Percentiles rank a stretch among this genome's conserved stretches.
These are phyloP conservation scores for Pulveroboletus sp. DNA, from an alignment of 768 basidiomycete species.

Conservation along the genomic window DNA sequence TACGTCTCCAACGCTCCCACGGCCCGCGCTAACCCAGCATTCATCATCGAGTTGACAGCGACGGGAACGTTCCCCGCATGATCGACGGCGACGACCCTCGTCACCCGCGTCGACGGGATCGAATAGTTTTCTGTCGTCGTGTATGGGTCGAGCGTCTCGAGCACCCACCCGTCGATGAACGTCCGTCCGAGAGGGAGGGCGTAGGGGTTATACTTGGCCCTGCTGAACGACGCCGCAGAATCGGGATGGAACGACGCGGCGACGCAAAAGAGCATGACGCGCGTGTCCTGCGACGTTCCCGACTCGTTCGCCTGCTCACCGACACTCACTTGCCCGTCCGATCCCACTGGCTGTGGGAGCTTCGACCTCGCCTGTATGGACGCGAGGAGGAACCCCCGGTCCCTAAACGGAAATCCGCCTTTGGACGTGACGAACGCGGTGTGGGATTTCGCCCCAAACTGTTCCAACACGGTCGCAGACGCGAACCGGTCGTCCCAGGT, in stretches of 20 bases:
- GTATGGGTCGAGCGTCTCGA: conserved; percentile 96
- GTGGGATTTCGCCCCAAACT: conserved; percentile 69
- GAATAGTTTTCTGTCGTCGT: conserved; percentile 90
- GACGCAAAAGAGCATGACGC: conserved; percentile 75
- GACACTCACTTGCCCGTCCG: conserved; percentile 40
- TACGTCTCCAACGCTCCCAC: conserved; percentile 73
- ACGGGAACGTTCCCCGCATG: conserved; percentile 82
- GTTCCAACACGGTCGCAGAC: conserved; percentile 62
- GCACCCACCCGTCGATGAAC: conserved; percentile 90
- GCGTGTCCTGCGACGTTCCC: conserved; percentile 38
- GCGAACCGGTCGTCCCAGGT: conserved; percentile 88
- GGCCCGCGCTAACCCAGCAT: conserved; percentile 66
- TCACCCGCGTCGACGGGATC: conserved; percentile 90
- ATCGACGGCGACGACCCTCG: conserved; percentile 79
- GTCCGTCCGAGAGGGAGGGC: conserved; percentile 72
- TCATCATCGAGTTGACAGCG: conserved; percentile 82
- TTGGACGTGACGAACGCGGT: conserved; percentile 72
- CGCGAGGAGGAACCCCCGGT: conserved; percentile 81
- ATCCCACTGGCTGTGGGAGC: conserved; percentile 32
- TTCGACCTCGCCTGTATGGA: conserved; percentile 64
- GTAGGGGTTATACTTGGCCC: conserved; percentile 73
- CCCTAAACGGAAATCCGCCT: conserved; percentile 85
- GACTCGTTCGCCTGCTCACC: conserved; percentile 19
- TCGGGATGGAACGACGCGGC: conserved; percentile 78
- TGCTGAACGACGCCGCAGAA: conserved; percentile 49